Conservation (phyloP, 2,329 filamentous ascomycete genomes). For the Diaporthe nobilis region DNA sequence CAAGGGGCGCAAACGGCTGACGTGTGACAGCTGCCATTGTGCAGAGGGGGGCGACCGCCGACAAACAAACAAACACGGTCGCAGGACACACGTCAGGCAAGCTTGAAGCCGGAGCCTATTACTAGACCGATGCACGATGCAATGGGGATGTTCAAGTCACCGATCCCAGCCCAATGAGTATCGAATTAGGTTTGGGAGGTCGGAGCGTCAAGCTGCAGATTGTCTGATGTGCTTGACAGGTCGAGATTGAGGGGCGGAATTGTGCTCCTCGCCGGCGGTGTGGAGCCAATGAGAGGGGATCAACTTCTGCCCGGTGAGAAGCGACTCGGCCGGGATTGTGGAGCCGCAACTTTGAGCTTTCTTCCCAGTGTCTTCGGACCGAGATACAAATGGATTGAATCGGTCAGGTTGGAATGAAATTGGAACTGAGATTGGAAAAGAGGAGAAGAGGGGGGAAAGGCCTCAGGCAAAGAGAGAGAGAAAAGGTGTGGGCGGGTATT, state of each 20-base stretch:
- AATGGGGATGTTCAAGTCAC: constrained; percentile 17
- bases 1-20: constrained; percentile 82
- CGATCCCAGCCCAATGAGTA: constrained; percentile 32
- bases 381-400: neutral
- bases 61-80: constrained; percentile 40
- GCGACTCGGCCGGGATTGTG: constrained; percentile 39
- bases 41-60: constrained; percentile 28
- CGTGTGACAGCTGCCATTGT: constrained; percentile 71
- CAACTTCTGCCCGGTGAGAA: constrained; percentile 35
- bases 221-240: constrained; percentile 30
- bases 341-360: constrained; percentile 32
- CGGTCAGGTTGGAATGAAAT: neutral
- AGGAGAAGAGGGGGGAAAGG: constrained; percentile 13
- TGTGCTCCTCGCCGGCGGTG: constrained; percentile 37
- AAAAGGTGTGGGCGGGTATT: constrained; percentile 38
- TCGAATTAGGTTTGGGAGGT: constrained; percentile 37
- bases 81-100: constrained; percentile 15
- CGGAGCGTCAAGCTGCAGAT: constrained; percentile 39
- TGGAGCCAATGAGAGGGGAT: constrained; percentile 36
- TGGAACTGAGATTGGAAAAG: constrained; percentile 3
- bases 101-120: neutral
- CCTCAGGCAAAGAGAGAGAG: constrained; percentile 5
- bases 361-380: neutral
- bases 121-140: constrained; percentile 26
- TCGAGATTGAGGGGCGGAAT: constrained; percentile 28